phyloP scores from a whole-genome alignment of 2,329 filamentous ascomycete genomes.

The Penicillium rolfsii region DNA sequence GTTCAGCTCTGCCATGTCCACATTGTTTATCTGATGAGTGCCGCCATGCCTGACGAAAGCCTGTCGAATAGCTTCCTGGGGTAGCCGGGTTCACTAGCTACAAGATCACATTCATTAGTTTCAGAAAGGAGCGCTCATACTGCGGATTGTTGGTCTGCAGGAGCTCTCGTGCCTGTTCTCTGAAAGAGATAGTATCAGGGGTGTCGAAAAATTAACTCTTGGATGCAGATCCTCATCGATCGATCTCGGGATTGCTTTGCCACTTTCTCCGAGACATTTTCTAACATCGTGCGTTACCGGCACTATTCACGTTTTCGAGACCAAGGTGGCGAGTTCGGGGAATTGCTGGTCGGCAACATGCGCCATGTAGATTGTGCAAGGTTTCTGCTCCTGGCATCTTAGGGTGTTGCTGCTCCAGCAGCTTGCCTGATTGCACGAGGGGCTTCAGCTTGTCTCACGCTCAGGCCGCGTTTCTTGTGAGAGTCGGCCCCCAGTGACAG shows the following conservation, averaged over 20 bases:
- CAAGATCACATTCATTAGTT: background rate
- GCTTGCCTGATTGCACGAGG: slow-evolving; percentile 8
- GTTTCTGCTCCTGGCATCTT: background rate
- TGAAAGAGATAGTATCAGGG: background rate
- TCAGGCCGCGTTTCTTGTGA: slow-evolving; percentile 11
- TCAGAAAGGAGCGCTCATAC: no score
- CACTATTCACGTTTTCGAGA: slow-evolving; percentile 13
- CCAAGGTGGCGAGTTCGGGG: slow-evolving; percentile 8
- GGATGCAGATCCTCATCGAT: slow-evolving; percentile 16
- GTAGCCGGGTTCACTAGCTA: background rate
- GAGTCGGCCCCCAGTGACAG: background rate
- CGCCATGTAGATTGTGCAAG: slow-evolving; percentile 1
- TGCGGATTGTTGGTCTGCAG: background rate
- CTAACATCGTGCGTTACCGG: background rate
- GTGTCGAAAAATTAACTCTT: slow-evolving; percentile 2
- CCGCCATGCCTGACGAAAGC: slow-evolving; percentile 4
- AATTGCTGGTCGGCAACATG: background rate
- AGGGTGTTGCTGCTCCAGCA: slow-evolving; percentile 1
- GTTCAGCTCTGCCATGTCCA: slow-evolving; percentile 20
- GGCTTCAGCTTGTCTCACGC: slow-evolving; percentile 12
- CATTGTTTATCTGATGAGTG: slow-evolving; percentile 9
- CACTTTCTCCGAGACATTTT: background rate
- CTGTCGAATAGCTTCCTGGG: slow-evolving; percentile 4
- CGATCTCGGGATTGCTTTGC: slow-evolving; percentile 18
- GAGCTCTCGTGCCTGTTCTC: background rate